Conservation (phyloP, 129 eudicot species). For the Logfia minima region DNA sequence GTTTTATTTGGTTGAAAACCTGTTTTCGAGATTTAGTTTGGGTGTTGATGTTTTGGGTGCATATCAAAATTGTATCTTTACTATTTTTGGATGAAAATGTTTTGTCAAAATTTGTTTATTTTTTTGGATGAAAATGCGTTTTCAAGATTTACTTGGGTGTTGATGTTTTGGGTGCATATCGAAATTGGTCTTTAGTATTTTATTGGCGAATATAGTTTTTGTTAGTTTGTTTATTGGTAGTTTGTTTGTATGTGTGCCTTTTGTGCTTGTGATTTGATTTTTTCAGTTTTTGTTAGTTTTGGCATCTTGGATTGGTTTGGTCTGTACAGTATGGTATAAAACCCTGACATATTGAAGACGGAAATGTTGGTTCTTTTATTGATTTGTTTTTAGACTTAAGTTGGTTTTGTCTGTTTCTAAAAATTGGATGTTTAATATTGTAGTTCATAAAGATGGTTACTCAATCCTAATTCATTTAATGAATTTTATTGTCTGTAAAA, state of each 20-base stretch:
- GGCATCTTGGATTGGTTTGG: slow-evolving; percentile 15
- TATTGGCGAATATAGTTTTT: neutral
- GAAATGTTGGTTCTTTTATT: neutral
- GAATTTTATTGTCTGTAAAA: neutral
- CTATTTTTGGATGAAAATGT: neutral
- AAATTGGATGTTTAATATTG: neutral
- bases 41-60: slow-evolving; percentile 14
- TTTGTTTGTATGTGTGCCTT: slow-evolving; percentile 17
- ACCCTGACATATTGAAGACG: neutral
- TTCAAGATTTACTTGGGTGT: slow-evolving; percentile 14
- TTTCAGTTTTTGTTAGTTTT: neutral
- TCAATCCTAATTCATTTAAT: neutral
- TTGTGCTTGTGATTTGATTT: neutral
- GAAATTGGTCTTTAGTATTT: slow-evolving; percentile 15
- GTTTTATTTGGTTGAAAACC: neutral
- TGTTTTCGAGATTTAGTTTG: neutral
- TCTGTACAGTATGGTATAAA: neutral
- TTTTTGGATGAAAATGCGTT: neutral
- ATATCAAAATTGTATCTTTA: neutral
- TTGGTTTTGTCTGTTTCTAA: neutral
- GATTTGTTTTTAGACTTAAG: neutral
- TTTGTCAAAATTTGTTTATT: neutral
- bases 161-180: slow-evolving; percentile 6
- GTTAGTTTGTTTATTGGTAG: slow-evolving; percentile 5
- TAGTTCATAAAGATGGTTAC: neutral